phyloP scores from a whole-genome alignment of 768 basidiomycete genomes.

The Boletus reticulatus region DNA sequence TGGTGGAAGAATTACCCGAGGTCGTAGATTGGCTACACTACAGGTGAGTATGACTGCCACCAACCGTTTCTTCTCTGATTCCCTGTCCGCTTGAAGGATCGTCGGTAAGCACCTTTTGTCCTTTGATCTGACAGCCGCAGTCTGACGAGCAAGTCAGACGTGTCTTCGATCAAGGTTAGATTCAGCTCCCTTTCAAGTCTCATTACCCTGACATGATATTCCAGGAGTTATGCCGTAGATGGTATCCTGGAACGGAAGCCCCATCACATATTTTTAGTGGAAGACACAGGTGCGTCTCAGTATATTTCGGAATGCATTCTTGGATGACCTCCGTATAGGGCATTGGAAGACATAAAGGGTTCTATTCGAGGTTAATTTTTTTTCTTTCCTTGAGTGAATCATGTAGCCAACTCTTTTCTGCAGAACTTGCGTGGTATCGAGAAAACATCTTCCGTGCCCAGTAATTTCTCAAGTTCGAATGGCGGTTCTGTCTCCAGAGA shows the following conservation, averaged over 20 bases:
- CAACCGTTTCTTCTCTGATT: not conserved
- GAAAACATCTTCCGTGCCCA: slow-evolving; percentile 62
- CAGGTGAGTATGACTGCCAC: slow-evolving; percentile 42
- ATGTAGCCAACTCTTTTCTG: not conserved
- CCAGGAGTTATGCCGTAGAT: slow-evolving; percentile 72
- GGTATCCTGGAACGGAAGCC: slow-evolving; percentile 49
- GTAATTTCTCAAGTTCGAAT: not conserved
- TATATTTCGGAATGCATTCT: not conserved
- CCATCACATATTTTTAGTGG: slow-evolving; percentile 33
- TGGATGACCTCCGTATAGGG: slow-evolving; percentile 42
- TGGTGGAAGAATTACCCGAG: slow-evolving; percentile 77
- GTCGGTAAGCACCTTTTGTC: slow-evolving; percentile 52
- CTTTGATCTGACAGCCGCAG: not conserved
- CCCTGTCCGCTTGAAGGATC: slow-evolving; percentile 42
- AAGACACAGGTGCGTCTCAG: slow-evolving; percentile 53
- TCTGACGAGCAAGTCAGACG: slow-evolving; percentile 46
- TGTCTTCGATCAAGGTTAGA: slow-evolving; percentile 75
- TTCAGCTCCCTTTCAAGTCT: not conserved
- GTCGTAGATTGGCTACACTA: slow-evolving; percentile 80
- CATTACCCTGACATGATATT: not conserved
- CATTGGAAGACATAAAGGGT: slow-evolving; percentile 75
- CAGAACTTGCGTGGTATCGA: slow-evolving; percentile 81
- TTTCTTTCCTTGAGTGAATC: not conserved
- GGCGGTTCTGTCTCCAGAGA: not conserved
- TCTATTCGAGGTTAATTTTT: slow-evolving; percentile 63